These are phyloP conservation scores for Trichosporon faecale DNA, from an alignment of 1,284 basidiomycete species.

Conservation along the genomic window DNA sequence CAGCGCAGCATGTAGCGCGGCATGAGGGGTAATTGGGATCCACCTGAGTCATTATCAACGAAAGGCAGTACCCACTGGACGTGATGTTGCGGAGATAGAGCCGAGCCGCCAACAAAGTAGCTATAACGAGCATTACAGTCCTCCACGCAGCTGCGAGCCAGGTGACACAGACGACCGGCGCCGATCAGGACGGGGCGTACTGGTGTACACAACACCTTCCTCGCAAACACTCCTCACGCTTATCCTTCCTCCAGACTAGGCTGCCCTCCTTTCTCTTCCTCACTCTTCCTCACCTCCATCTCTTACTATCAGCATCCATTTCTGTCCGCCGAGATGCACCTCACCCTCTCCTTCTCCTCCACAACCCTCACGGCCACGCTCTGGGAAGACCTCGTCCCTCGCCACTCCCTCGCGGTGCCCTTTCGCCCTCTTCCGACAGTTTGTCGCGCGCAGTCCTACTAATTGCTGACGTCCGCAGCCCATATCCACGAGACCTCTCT, in stretches of 20 bases:
- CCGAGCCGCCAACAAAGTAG: no score
- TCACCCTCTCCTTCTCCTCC: constrained; percentile 9
- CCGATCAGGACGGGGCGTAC: background rate
- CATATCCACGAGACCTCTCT: background rate
- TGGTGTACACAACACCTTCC: background rate
- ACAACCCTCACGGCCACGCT: constrained; percentile 7
- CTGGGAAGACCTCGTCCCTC: background rate
- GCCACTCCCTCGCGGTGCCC: background rate
- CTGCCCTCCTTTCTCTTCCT: background rate
- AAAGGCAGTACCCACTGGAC: background rate
- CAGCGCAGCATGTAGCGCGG: background rate
- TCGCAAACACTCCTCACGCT: background rate
- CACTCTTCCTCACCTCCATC: background rate
- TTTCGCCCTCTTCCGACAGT: background rate
- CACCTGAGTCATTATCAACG: background rate
- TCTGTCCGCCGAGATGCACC: constrained; percentile 5
- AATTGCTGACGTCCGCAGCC: background rate
- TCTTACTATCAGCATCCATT: background rate
- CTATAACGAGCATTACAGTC: no score
- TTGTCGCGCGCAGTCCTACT: background rate
- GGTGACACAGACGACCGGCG: background rate
- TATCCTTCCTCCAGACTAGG: background rate
- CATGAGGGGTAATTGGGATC: background rate
- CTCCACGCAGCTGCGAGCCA: background rate
- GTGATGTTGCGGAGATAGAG: no score